phyloP scores from a whole-genome alignment of 805 yeast genomes.

The Dipodascus geniculatus region DNA sequence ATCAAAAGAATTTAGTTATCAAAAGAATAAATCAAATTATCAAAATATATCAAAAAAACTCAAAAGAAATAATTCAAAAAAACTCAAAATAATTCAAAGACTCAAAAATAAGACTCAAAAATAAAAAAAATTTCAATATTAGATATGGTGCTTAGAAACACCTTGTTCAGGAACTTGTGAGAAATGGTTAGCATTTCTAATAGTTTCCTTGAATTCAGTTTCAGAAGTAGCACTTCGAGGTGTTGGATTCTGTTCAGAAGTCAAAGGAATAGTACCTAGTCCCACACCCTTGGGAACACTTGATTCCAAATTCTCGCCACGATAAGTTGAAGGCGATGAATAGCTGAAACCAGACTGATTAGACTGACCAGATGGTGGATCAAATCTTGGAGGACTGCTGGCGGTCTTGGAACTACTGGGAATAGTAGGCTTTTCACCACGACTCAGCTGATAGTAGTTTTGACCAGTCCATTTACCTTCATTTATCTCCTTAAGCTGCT shows the following conservation, averaged over 20 bases:
- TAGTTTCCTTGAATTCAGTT: background rate
- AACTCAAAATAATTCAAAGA: no score
- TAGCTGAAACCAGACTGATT: no score
- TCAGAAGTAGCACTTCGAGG: background rate
- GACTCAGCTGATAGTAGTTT: background rate
- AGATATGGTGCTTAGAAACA: no score
- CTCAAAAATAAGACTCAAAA: no score
- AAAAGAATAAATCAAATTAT: no score
- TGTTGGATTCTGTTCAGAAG: background rate
- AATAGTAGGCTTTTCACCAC: background rate
- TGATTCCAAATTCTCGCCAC: background rate
- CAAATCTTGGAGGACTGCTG: background rate
- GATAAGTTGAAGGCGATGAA: no score
- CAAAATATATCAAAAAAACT: no score
- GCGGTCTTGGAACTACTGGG: background rate
- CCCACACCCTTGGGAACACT: background rate
- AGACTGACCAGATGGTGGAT: background rate
- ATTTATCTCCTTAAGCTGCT: background rate
- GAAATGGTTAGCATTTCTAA: no score
- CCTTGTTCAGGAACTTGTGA: no score
- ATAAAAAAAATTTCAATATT: no score
- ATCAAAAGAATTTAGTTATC: no score
- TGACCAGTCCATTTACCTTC: slow-evolving; percentile 1
- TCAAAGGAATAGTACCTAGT: background rate
- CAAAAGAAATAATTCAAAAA: no score